These are phyloP conservation scores for Solanum bulbocastanum DNA, from an alignment of 257 asterid species.

Conservation along the genomic window DNA sequence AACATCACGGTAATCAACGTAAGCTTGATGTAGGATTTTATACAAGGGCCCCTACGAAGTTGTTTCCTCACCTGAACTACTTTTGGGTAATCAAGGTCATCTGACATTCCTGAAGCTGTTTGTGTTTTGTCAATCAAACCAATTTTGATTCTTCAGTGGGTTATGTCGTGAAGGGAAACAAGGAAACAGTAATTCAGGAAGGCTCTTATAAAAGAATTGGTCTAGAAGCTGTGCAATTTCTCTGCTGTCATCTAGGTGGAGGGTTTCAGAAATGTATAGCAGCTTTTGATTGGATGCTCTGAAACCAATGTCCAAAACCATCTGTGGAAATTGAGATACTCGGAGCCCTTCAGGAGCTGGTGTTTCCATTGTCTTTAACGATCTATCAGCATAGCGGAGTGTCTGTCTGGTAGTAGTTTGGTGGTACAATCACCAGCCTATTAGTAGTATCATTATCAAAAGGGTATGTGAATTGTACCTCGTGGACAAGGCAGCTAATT, in stretches of 20 bases:
- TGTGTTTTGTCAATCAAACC: background rate
- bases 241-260: background rate
- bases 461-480: background rate
- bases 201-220: background rate
- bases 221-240: background rate
- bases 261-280: background rate
- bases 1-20: background rate
- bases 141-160: background rate
- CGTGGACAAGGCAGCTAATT: constrained; percentile 5
- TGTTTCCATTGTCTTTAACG: background rate
- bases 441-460: background rate
- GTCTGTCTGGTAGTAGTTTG: background rate
- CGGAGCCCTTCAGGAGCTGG: background rate
- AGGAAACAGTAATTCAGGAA: background rate
- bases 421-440: background rate
- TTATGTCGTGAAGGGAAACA: background rate
- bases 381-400: background rate
- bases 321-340: background rate
- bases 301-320: background rate
- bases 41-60: background rate
- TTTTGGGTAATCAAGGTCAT: background rate
- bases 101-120: background rate
- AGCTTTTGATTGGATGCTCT: background rate
- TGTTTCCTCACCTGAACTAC: background rate
- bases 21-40: background rate